Base-by-base conservation (phyloP, 495 filamentous ascomycete species). In the Neurospora terricola region DNA sequence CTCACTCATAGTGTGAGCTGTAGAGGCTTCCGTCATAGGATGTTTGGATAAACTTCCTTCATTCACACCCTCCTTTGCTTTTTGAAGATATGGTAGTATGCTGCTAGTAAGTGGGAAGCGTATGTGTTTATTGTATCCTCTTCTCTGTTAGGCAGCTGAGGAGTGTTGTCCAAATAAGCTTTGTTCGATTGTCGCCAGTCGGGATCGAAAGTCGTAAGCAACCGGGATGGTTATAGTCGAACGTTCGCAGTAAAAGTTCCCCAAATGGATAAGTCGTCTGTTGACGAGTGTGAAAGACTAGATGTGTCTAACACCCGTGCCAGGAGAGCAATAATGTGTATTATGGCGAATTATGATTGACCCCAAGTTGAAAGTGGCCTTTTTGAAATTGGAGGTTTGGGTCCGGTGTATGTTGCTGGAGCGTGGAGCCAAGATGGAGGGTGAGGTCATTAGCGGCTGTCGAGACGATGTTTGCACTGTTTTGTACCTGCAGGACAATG, bases 1-100 rank as follows among this genome's bases (percentile, higher is more conserved):
- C 72, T 94, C 90, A 79, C 93, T 96, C 94, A 98, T 97, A 77
- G 75, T 79, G 54, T 66, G 54, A 66, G 54, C 54, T 66, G 27
- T 34, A 66, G 54, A 66, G 54, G 54, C 27, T 66, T 66, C 54
- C 14, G 54, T 66, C 54, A 66, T 66, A 66, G 54, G 14, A 66
- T 34, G 14, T 30, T 66, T 66, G 54, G 54, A 66, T 66, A 7
- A 6, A 27, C 7, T 66, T 8, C 54, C 54, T 5, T 36, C 54
- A 30, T 18, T 16, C 54, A 8, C 54, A 34, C 54, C 27, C 27
- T 9, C 5, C 27, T 66, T 36, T 66, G 6, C 27, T 27, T 8
- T 34, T 9, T 66, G 54, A 3, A 9, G 1, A 66, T 36, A 66
- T 27, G 14, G 14, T 34, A 8, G 2, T 66, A 14, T 34, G 30